Conservation (phyloP, 441 rosid genomes). For the Manihot esculenta region DNA sequence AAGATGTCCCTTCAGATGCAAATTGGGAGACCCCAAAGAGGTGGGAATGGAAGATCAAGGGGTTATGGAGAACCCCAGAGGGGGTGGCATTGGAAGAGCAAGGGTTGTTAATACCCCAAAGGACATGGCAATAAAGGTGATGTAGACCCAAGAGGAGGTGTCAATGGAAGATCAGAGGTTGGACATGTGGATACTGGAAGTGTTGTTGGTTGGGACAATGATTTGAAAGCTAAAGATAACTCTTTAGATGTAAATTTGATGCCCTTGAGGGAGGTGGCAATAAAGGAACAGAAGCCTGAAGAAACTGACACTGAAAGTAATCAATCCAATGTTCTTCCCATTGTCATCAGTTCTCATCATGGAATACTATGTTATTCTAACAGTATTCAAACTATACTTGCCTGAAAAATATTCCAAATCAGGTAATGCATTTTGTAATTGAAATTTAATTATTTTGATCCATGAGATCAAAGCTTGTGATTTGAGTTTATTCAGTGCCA, state of each 20-base stretch:
- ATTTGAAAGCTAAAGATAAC: constrained; percentile 28
- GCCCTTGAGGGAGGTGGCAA: constrained; percentile 28
- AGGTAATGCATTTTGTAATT: not conserved
- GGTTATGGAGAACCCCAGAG: constrained; percentile 26
- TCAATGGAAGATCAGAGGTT: too few species aligned
- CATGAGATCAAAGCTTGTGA: too few species aligned
- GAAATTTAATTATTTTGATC: not conserved
- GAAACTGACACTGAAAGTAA: constrained; percentile 37
- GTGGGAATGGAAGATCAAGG: constrained; percentile 36
- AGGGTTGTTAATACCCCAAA: constrained; percentile 13
- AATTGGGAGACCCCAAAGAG: constrained; percentile 32
- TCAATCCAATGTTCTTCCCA: constrained; percentile 22
- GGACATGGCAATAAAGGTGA: not conserved
- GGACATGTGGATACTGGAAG: constrained; percentile 30
- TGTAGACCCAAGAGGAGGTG: too few species aligned
- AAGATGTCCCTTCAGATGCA: constrained; percentile 27
- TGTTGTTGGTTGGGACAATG: constrained; percentile 16
- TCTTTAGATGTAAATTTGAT: constrained; percentile 27
- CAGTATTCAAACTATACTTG: not conserved
- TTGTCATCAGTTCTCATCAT: constrained; percentile 43
- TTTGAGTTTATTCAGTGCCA: not conserved
- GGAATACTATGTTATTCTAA: not conserved
- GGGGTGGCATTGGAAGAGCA: constrained; percentile 38
- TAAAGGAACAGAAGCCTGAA: constrained; percentile 35
- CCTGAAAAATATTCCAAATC: not conserved